Evolutionary conservation across 352 stramenopile genomes (phyloP).

Genomic region (Globisporangium alternatum): DNA sequence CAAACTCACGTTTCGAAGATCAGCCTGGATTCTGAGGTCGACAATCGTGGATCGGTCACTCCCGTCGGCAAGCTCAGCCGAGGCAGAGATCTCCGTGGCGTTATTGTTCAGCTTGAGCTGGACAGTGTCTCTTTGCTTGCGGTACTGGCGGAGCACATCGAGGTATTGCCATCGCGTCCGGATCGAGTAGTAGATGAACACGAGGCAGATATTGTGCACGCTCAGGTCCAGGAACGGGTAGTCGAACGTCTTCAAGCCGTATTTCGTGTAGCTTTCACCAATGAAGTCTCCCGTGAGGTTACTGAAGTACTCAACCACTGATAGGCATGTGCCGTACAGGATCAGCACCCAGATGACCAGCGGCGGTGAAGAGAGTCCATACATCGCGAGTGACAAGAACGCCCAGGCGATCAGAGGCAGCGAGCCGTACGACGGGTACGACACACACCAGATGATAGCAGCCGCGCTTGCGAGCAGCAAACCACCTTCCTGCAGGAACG

Average conservation of each 20-base stretch:
- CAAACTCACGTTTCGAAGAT: conserved; percentile 44
- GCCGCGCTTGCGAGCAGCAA: conserved; percentile 62
- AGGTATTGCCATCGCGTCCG: conserved; percentile 75
- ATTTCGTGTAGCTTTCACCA: conserved; percentile 42
- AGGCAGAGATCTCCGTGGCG: background rate
- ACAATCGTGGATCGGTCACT: conserved; percentile 29
- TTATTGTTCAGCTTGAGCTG: conserved; percentile 17
- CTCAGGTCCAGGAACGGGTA: conserved; percentile 75
- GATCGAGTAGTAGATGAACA: conserved; percentile 80
- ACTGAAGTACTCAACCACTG: conserved; percentile 56
- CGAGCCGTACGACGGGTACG: conserved; percentile 80
- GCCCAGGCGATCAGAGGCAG: conserved; percentile 59
- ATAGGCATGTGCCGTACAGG: conserved; percentile 53
- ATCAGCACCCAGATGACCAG: conserved; percentile 64
- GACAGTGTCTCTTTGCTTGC: conserved; percentile 17
- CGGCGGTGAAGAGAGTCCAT: conserved; percentile 49
- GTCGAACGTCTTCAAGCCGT: conserved; percentile 65
- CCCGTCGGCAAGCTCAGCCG: conserved; percentile 12
- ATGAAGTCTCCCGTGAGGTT: conserved; percentile 65
- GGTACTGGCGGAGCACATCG: conserved; percentile 41
- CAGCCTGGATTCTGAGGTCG: conserved; percentile 39
- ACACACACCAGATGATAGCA: conserved; percentile 74
- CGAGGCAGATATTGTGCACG: conserved; percentile 69
- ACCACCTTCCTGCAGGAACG: conserved; percentile 69
- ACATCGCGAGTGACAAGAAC: conserved; percentile 65